Evolutionary conservation across 2,329 filamentous ascomycete genomes (phyloP), one percentile per base, ranked within the genome.

Genomic region (Pseudogymnoascus sp.): DNA sequence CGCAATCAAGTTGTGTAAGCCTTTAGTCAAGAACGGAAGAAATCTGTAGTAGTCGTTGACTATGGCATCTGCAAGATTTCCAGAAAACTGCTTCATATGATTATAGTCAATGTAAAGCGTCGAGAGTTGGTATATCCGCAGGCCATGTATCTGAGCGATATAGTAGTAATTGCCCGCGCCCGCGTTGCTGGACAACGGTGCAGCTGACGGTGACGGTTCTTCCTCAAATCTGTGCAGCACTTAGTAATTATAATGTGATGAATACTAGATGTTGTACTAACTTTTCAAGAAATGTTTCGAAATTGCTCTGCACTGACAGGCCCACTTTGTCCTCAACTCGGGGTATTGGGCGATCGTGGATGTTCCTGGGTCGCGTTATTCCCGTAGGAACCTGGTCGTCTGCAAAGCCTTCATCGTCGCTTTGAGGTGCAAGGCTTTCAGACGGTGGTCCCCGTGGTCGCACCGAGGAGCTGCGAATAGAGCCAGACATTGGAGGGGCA

Each of bases 11-110:
- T 92, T 96, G 78, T 99, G 92, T 46, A 99, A 80, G 26, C 89
- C 93, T 67, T 89, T 86, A 21, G 90, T 91, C 71, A 99, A 84
- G 75, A 95, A 99, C 2, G 95, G 95, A 23, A 96, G 82, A 74
- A 96, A 96, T 68, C 95, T 90, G 76, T 97, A 97, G 80, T 97
- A 97, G 72, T 96, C 89, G 70, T 87, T 88, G 68, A 92, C 88
- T 66, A 97, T 89, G 60, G 91, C 93, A 66, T 91, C 88, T 44
- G 93, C 91, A 61, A 99, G 79, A 64, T 89, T 87, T 62, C 89
- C 90, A 68, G 93, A 89, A 75, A 88, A 88, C 37, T 86, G 83
- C 63, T 87, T 83, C 31, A 99, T 79, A 75, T 99, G 95, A 68
- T 87, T 90, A 77, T 88, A 95, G 77, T 96, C 91, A 71, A 96